Evolutionary conservation across 1,284 basidiomycete genomes (phyloP).

Genomic region (Tilletia indica): DNA sequence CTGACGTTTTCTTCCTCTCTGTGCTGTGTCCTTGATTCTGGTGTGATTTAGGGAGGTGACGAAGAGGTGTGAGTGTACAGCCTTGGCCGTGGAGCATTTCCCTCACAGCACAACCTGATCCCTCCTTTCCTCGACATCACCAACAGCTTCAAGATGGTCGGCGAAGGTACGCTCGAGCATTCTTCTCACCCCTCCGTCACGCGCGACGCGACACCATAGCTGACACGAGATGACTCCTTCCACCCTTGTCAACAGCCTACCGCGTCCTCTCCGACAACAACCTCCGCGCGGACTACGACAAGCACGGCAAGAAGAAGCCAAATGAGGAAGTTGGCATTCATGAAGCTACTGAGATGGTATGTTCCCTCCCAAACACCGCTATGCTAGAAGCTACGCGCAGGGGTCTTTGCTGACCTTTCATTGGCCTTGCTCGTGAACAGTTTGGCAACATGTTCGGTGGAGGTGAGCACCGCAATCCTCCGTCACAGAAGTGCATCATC

Average conservation of each 20-base stretch:
- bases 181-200: too few relatives aligned
- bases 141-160: too few relatives aligned
- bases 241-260: constrained; percentile 23
- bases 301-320: constrained; percentile 74
- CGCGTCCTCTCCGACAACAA: constrained; percentile 63
- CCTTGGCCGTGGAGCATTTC: too few relatives aligned
- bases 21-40: background rate
- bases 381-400: background rate
- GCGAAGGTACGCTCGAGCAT: constrained; percentile 64
- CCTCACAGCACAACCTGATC: constrained; percentile 25
- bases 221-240: too few relatives aligned
- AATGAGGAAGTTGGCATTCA: constrained; percentile 54
- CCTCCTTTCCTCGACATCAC: too few relatives aligned
- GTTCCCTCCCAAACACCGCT: background rate
- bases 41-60: constrained; percentile 40
- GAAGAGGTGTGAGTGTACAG: constrained; percentile 39
- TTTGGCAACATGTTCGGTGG: constrained; percentile 56
- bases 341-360: constrained; percentile 55
- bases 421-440: too few relatives aligned
- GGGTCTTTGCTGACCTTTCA: background rate
- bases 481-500: too few relatives aligned
- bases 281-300: constrained; percentile 85
- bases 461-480: too few relatives aligned
- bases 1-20: background rate
- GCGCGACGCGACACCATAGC: too few relatives aligned